A percentile compares a stretch with the other conserved stretches of the same genome.
These are phyloP conservation scores for Trichophyton mentagrophytes DNA, from an alignment of 2,329 filamentous ascomycete genomes.

Conservation along the genomic window DNA sequence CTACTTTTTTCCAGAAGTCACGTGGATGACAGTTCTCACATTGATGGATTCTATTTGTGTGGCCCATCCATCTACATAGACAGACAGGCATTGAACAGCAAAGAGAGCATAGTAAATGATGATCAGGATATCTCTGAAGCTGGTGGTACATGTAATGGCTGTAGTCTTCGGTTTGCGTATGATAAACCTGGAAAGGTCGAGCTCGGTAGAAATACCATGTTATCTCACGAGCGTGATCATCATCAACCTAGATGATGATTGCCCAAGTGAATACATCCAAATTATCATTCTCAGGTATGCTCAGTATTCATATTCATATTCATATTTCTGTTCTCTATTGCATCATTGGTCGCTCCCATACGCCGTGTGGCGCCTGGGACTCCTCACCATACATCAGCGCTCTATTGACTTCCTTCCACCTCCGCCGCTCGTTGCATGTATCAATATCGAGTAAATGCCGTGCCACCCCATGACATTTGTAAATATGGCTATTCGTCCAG, in stretches of 20 bases:
- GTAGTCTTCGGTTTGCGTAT: too few relatives aligned
- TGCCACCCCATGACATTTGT: neutral
- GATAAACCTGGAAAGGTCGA: too few relatives aligned
- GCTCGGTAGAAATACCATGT: too few relatives aligned
- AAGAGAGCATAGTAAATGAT: too few relatives aligned
- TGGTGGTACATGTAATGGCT: too few relatives aligned
- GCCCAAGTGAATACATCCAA: neutral
- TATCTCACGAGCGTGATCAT: too few relatives aligned
- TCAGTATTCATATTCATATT: too few relatives aligned
- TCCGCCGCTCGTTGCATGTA: neutral
- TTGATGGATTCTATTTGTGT: too few relatives aligned
- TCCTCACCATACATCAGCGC: neutral
- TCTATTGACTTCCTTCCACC: neutral
- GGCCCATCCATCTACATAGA: too few relatives aligned
- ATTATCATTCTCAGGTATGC: neutral
- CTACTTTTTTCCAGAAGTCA: conserved; percentile 2
- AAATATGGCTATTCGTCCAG: neutral
- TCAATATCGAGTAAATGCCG: neutral
- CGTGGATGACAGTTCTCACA: neutral
- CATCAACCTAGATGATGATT: neutral
- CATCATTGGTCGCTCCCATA: neutral
- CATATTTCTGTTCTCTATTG: neutral
- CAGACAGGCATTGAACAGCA: too few relatives aligned
- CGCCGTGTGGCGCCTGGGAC: neutral
- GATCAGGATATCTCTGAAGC: too few relatives aligned